phyloP scores from a whole-genome alignment of 371 early-diverging fungal genomes.

The Mortierella sp. region DNA sequence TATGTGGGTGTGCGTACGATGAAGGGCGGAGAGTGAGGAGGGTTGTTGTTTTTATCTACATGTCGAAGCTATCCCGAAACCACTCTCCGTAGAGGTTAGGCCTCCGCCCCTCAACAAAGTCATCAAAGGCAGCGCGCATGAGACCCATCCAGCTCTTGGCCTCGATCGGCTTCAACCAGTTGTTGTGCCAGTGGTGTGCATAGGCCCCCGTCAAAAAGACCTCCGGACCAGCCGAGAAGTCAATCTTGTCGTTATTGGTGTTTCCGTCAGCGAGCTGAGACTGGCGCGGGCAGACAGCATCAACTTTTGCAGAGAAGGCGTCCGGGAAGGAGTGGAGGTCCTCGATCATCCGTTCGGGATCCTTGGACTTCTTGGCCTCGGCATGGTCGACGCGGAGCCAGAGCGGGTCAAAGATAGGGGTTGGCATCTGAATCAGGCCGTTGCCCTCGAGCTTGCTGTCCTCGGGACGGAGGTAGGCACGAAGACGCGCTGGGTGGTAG shows the following conservation, averaged over 20 bases:
- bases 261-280: not conserved
- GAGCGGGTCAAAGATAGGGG: constrained; percentile 52
- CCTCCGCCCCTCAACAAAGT: constrained; percentile 39
- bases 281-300: constrained; percentile 34
- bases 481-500: constrained; percentile 52
- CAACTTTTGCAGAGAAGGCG: constrained; percentile 15
- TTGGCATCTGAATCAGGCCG: constrained; percentile 50
- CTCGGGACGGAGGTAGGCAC: constrained; percentile 36
- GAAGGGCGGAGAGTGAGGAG: not conserved
- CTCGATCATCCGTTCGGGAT: constrained; percentile 35
- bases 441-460: constrained; percentile 28
- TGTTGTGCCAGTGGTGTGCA: constrained; percentile 58
- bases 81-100: constrained; percentile 48
- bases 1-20: not conserved
- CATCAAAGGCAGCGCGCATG: constrained; percentile 37
- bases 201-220: constrained; percentile 51
- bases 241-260: not conserved
- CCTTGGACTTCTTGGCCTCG: constrained; percentile 20
- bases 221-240: constrained; percentile 48
- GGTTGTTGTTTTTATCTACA: constrained; percentile 28
- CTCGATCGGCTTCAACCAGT: constrained; percentile 34
- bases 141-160: constrained; percentile 54
- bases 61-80: constrained; percentile 15
- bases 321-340: constrained; percentile 38
- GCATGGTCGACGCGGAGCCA: constrained; percentile 47